phyloP scores from a whole-genome alignment of 2,329 filamentous ascomycete genomes.

The Penicillium sp. region DNA sequence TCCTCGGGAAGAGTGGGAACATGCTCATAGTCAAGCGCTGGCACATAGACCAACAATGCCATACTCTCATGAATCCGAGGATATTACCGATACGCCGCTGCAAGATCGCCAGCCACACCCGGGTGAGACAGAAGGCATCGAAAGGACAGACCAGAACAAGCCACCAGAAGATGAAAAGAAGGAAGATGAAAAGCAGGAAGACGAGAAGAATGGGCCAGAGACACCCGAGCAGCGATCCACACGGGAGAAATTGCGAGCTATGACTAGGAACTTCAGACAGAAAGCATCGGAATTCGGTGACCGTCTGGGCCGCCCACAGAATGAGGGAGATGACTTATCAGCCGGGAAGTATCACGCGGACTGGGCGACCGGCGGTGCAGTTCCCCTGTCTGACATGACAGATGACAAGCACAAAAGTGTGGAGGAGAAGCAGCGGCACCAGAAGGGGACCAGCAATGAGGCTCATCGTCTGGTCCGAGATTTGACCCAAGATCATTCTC shows the following conservation, averaged over 20 bases:
- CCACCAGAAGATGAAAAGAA: not conserved
- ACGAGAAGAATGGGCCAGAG: not conserved
- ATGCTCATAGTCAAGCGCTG: slow-evolving; percentile 5
- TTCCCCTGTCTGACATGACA: slow-evolving; percentile 27
- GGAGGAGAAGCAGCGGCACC: slow-evolving; percentile 25
- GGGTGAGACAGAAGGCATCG: not conserved
- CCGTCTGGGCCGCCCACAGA: slow-evolving; percentile 23
- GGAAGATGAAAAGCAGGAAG: not conserved
- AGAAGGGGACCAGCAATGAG: slow-evolving; percentile 27
- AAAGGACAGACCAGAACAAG: slow-evolving; percentile 1
- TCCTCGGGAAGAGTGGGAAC: slow-evolving; percentile 11
- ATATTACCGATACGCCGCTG: slow-evolving; percentile 27
- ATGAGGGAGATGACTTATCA: slow-evolving; percentile 27
- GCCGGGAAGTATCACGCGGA: slow-evolving; percentile 25
- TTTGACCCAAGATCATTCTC: slow-evolving; percentile 29
- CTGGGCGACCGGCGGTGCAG: slow-evolving; percentile 28
- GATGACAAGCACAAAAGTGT: slow-evolving; percentile 33
- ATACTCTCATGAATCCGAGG: slow-evolving; percentile 25
- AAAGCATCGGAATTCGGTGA: slow-evolving; percentile 16
- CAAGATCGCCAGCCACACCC: not conserved
- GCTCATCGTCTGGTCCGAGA: slow-evolving; percentile 35
- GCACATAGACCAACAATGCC: slow-evolving; percentile 20
- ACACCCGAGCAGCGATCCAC: not conserved
- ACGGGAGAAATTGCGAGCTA: slow-evolving; percentile 1
- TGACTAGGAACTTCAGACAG: slow-evolving; percentile 6